A percentile compares a stretch with the other conserved stretches of the same genome.
phyloP scores from a whole-genome alignment of 2,329 filamentous ascomycete species.

The Cladosporium oxysporum region DNA sequence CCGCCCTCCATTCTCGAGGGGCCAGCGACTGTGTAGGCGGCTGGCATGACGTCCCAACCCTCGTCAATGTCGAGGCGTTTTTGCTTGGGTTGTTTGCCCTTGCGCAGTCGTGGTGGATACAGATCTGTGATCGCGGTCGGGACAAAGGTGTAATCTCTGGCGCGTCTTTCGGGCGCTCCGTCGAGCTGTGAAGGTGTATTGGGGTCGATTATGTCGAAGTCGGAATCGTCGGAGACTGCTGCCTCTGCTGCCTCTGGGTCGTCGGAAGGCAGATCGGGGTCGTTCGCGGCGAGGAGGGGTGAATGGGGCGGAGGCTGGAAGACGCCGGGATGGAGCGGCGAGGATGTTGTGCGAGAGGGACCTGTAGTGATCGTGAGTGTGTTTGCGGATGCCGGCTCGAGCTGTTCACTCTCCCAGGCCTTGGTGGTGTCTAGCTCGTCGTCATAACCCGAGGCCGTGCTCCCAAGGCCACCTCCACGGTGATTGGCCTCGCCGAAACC shows the following conservation, averaged over 20 bases:
- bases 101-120: background rate
- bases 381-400: background rate
- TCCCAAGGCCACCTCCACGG: background rate
- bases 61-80: background rate
- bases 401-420: slow-evolving; percentile 1
- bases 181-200: slow-evolving; percentile 10
- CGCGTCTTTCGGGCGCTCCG: background rate
- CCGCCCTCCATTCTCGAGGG: slow-evolving; percentile 32
- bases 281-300: background rate
- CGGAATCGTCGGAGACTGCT: slow-evolving; percentile 11
- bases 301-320: slow-evolving; percentile 10
- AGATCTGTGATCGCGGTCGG: background rate
- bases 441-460: slow-evolving; percentile 10
- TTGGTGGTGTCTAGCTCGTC: background rate
- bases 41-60: slow-evolving; percentile 4
- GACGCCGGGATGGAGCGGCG: slow-evolving; percentile 4
- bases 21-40: background rate
- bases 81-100: background rate
- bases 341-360: background rate
- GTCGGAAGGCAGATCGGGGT: background rate
- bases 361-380: background rate
- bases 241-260: background rate
- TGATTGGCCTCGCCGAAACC: background rate
- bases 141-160: background rate
- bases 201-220: slow-evolving; percentile 11